Base-by-base conservation (phyloP, 257 asterid species). In the Solanum gracilifrons region DNA sequence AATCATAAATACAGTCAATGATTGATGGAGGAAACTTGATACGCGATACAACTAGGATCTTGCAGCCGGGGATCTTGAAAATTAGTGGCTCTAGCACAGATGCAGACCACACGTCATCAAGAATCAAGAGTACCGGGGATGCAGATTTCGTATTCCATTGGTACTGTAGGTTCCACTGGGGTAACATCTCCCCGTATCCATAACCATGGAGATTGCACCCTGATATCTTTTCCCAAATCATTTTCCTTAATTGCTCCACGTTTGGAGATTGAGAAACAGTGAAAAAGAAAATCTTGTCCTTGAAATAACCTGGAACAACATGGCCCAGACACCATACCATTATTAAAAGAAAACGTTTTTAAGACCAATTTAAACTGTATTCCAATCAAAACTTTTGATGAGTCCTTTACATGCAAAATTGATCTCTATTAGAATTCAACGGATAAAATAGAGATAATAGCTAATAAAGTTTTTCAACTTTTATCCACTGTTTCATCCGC, bases 201-300 rank as follows among this genome's bases (percentile, higher is more conserved):
- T 73, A 71, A 25, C 76, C 83, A 13, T 88, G 73, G n/a, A 87
- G 85, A 35, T 43, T 21, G 71, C 87, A 88, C 86, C 96, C 97
- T 21, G 95, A 89, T 86, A 96, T 86, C 94, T 90, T 92, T 89
- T 88, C 91, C 94, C 94, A 91, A 82, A 96, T 93, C 43, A 83
- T 87, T 20, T 90, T 87, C 90, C 90, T 94, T 92, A 96, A 75
- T 84, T 94, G 96, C 91, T 96, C 99, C 88, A 94, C 91, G 64
- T 94, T 94, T 64, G 99, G 98, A 69, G 98, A 96, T 87, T 96
- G 99, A 76, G 99, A 95, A 18, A 95, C 98, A 3, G 96, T 96
- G 25, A 96, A 92, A 87, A 93, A 94, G 92, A 92, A 91, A 16
- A 96, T 92, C 87, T 89, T 92, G 89, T 90, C 87, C 29, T 87